phyloP scores from a whole-genome alignment of 1,284 basidiomycete species.

The Leccinum subrobustum region DNA sequence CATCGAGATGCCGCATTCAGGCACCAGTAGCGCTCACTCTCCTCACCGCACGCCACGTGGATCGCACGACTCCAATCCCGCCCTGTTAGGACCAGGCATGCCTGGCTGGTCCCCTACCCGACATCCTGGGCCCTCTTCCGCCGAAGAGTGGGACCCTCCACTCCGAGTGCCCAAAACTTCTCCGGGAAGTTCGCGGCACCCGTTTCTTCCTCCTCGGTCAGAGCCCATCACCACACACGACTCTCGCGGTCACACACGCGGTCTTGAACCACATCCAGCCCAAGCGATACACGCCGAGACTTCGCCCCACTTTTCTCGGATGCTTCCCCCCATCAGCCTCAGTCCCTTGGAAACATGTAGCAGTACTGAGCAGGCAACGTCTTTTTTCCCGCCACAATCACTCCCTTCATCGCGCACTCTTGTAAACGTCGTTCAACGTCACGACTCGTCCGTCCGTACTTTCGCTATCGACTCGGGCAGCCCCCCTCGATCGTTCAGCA shows the following conservation, averaged over 20 bases:
- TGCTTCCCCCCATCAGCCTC: constrained; percentile 29
- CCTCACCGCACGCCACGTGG: constrained; percentile 20
- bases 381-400: constrained; percentile 19
- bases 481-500: constrained; percentile 15
- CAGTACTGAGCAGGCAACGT: constrained; percentile 14
- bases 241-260: constrained; percentile 13
- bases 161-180: constrained; percentile 15
- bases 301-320: constrained; percentile 28
- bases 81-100: constrained; percentile 62
- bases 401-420: constrained; percentile 25
- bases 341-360: constrained; percentile 12
- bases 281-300: constrained; percentile 14
- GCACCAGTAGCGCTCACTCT: constrained; percentile 13
- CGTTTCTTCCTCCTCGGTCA: constrained; percentile 5
- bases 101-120: constrained; percentile 41
- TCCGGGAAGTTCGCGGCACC: constrained; percentile 3
- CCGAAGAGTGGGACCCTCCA: constrained; percentile 21
- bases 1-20: constrained; percentile 16
- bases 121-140: constrained; percentile 19
- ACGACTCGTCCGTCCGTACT: constrained; percentile 5
- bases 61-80: constrained; percentile 34
- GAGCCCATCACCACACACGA: constrained; percentile 11
- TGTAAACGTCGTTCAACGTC: constrained; percentile 19
- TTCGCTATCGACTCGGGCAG: constrained; percentile 6
- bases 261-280: constrained; percentile 9